Evolutionary conservation across 371 early-diverging fungal species (phyloP).

Genomic region (Smittium culicis): DNA sequence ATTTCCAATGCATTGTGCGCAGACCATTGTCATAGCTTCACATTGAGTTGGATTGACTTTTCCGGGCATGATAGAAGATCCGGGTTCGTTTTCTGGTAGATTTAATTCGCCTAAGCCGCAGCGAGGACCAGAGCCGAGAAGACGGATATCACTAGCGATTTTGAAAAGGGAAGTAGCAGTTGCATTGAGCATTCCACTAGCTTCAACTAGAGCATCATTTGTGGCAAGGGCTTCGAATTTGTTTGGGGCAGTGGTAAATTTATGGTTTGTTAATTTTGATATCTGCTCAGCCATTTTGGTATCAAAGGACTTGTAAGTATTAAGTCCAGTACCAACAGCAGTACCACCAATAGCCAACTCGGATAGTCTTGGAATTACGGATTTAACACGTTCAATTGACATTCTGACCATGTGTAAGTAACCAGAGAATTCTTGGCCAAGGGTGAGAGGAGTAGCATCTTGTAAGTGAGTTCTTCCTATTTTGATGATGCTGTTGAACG

Average conservation of each 20-base stretch:
- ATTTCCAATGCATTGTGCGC: conserved; percentile 95
- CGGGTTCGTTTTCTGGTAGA: conserved; percentile 94
- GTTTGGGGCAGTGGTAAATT: conserved; percentile 88
- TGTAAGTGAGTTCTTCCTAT: conserved; percentile 91
- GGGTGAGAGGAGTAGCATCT: conserved; percentile 93
- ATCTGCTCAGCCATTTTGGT: conserved; percentile 68
- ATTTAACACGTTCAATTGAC: conserved; percentile 69
- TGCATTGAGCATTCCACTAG: conserved; percentile 79
- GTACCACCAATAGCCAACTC: conserved; percentile 91
- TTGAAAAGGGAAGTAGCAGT: conserved; percentile 90
- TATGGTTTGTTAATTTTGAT: conserved; percentile 54
- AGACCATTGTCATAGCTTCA: conserved; percentile 96
- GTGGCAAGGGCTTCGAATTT: conserved; percentile 95
- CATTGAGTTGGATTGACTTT: conserved; percentile 97
- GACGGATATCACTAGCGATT: conserved; percentile 92
- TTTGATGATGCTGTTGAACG: conserved; percentile 79
- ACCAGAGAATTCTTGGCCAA: conserved; percentile 95
- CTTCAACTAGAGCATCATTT: conserved; percentile 93
- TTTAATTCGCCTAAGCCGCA: conserved; percentile 89
- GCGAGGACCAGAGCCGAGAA: conserved; percentile 88
- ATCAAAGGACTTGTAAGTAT: conserved; percentile 82
- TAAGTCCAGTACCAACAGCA: conserved; percentile 92
- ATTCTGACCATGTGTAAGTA: conserved; percentile 74
- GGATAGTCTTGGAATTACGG: conserved; percentile 62
- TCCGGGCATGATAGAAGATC: conserved; percentile 96